A percentile compares a stretch with the other conserved stretches of the same genome.
phyloP scores from a whole-genome alignment of 768 basidiomycete genomes.

The Calocybe cyanea region DNA sequence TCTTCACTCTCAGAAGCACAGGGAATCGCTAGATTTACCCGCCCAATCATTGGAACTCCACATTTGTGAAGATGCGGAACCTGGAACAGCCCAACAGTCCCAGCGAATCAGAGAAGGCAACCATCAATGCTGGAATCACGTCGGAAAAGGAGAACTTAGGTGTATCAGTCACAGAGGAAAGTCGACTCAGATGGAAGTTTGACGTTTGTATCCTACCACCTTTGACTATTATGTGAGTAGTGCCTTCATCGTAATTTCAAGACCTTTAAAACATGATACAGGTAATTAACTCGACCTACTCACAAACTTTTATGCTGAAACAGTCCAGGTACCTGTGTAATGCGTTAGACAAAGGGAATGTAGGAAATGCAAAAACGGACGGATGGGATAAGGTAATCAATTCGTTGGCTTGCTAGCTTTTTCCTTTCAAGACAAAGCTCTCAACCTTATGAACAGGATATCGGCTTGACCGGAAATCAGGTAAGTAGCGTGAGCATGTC shows the following conservation, averaged over 20 bases:
- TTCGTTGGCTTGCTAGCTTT: too few relatives aligned
- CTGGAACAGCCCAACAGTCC: background rate
- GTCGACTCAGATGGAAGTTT: slow-evolving; percentile 34
- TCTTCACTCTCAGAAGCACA: background rate
- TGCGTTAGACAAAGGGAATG: slow-evolving; percentile 46
- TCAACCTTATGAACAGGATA: slow-evolving; percentile 31
- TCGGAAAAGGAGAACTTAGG: slow-evolving; percentile 15
- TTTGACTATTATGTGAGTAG: slow-evolving; percentile 37
- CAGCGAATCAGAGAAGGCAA: slow-evolving; percentile 17
- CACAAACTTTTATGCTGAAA: background rate
- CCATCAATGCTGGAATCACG: slow-evolving; percentile 14
- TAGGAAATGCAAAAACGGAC: slow-evolving; percentile 50
- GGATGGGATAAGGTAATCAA: slow-evolving; percentile 44
- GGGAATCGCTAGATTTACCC: background rate
- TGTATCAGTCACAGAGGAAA: slow-evolving; percentile 6
- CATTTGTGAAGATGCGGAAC: slow-evolving; percentile 5
- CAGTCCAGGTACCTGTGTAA: slow-evolving; percentile 42
- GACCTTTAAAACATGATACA: background rate
- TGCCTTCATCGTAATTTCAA: background rate
- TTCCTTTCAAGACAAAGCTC: too few relatives aligned
- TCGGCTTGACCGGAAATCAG: slow-evolving; percentile 41
- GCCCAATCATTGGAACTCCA: background rate
- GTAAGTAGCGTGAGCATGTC: slow-evolving; percentile 17
- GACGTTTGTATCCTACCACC: slow-evolving; percentile 41
- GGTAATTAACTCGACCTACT: slow-evolving; percentile 1